Base-by-base conservation (phyloP, 129 eudicot genomes). In the Heracleum sosnowskyi region DNA sequence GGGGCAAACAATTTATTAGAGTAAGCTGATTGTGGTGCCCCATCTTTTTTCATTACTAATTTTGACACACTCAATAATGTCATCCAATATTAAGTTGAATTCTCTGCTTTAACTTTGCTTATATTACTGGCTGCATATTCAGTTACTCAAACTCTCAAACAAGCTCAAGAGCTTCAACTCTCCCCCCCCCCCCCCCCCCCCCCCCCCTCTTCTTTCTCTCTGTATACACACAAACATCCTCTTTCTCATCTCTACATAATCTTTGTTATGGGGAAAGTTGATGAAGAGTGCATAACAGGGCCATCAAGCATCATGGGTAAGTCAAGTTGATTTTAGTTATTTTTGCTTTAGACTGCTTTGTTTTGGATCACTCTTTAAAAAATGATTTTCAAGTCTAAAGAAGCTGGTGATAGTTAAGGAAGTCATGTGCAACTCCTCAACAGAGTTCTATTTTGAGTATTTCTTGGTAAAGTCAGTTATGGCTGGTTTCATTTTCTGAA, bases 241-340 rank as follows among this genome's bases (percentile, higher is more conserved):
- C 11, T 36, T 26, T 70, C 31, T 24, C 49, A 60, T 40, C 34
- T 7, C 31, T 22, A 26, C 60, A 1, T 26, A n/a, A 26, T 28
- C 39, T 17, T 28, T 63, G 74, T 24, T 73, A 42, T 78, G 74
- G 63, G 63, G 62, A 74, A 64, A 78, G 80, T 66, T 66, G 75
- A 64, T 63, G 49, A 29, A 78, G 74, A 40, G 64, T 69, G 24
- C 72, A 66, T 71, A 63, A 41, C 57, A 41, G 51, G 31, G 29
- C 76, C 57, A 4, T 12, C 73, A 78, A 46, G 53, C 42, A 41
- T 29, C 63, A 78, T 64, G 80, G 74, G 80, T 60, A 77, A 76
- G 79, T 44, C 47, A 44, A 39, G 31, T 35, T 37, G 20, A 39
- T 39, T 17, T 37, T 9, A 22, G 31, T 70, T 69, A 16, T 70